Conservation (phyloP, 2,329 filamentous ascomycete species). For the Verticillium klebahnii region DNA sequence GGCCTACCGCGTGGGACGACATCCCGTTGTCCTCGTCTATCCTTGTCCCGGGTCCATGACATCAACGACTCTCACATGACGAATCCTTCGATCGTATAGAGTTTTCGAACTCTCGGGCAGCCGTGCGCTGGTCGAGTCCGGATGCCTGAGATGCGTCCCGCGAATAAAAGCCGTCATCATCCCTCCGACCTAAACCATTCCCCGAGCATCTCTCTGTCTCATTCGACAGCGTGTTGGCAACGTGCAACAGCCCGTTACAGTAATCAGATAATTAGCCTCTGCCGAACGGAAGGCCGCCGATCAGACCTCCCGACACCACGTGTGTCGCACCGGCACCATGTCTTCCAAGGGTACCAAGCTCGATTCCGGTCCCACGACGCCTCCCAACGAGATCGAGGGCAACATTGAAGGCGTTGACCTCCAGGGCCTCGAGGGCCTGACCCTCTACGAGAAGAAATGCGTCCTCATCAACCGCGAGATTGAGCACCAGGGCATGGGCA, state of each 20-base stretch:
- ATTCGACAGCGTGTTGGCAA: background rate
- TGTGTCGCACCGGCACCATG: background rate
- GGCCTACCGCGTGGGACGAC: background rate
- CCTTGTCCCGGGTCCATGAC: background rate
- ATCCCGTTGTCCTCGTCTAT: background rate
- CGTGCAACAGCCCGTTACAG: background rate
- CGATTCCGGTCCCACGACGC: constrained; percentile 22
- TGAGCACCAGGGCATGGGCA: constrained; percentile 46
- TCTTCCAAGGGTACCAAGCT: constrained; percentile 32
- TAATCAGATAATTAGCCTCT: background rate
- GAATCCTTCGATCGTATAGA: no score
- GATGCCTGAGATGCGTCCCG: background rate
- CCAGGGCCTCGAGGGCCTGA: constrained; percentile 17
- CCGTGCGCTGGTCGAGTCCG: no score
- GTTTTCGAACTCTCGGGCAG: no score
- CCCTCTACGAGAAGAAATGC: constrained; percentile 29
- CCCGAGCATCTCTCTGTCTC: background rate
- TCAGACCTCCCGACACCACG: background rate
- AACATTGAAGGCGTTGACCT: background rate
- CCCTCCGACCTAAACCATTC: background rate
- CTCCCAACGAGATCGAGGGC: constrained; percentile 20
- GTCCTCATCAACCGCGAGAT: constrained; percentile 37
- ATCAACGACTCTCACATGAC: background rate
- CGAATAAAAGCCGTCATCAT: background rate
- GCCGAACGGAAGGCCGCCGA: background rate